Evolutionary conservation across 2,329 filamentous ascomycete genomes (phyloP).

Genomic region (Fusarium liriodendri): DNA sequence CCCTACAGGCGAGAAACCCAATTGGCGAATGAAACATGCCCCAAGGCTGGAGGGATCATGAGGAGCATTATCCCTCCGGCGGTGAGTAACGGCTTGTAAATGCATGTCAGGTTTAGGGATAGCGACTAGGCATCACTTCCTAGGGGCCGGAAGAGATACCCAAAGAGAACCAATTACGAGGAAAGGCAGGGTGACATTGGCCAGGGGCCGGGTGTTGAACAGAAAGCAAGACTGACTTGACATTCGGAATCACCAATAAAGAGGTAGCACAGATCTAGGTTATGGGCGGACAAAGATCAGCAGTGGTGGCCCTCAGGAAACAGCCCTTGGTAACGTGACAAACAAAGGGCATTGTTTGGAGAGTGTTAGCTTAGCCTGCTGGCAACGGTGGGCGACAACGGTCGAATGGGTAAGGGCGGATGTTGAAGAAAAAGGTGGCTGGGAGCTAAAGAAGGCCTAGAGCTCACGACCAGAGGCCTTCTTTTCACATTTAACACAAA

Average conservation of each 20-base stretch:
- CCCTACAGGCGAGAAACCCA: not conserved
- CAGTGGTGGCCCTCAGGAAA: not conserved
- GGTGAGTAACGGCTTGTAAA: not conserved
- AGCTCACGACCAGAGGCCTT: not conserved
- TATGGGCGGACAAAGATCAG: not conserved
- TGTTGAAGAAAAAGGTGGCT: constrained; percentile 3
- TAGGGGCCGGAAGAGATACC: not conserved
- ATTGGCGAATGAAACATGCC: not conserved
- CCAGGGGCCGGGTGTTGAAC: not conserved
- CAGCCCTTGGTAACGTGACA: not conserved
- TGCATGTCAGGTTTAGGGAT: constrained; percentile 3
- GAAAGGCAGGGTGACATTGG: constrained; percentile 5
- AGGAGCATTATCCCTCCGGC: not conserved
- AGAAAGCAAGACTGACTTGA: not conserved
- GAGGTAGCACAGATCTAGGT: not conserved
- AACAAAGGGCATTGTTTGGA: constrained; percentile 3
- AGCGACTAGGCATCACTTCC: not conserved
- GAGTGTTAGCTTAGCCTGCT: not conserved
- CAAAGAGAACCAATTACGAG: constrained; percentile 19
- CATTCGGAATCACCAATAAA: not conserved
- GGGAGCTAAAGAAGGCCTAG: not conserved
- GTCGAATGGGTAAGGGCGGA: not conserved
- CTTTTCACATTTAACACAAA: not conserved
- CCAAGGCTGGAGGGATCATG: not conserved
- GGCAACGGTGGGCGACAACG: not conserved